Conservation (phyloP, 164 flowering plant genomes). For the Vitis labrusca region DNA sequence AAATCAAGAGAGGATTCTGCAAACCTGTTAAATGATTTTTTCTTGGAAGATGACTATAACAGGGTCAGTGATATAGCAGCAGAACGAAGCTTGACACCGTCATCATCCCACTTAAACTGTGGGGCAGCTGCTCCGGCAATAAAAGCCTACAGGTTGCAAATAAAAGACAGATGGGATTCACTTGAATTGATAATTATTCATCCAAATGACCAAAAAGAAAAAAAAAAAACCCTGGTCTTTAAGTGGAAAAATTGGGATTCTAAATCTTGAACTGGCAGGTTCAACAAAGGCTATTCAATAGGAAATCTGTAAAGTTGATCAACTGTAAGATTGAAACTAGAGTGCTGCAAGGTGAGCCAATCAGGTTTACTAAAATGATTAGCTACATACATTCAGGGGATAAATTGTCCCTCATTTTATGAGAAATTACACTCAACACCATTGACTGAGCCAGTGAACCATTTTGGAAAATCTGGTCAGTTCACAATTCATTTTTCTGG, state of each 20-base stretch:
- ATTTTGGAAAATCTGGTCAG: too few species aligned
- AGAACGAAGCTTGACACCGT: conserved; percentile 87
- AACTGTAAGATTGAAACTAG: too few species aligned
- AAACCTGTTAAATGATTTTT: conserved; percentile 9
- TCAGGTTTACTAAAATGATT: too few species aligned
- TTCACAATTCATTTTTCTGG: too few species aligned
- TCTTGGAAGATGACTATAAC: conserved; percentile 31
- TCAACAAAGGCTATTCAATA: too few species aligned
- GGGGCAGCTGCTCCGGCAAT: conserved; percentile 93
- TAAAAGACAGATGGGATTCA: not conserved
- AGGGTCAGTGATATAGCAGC: conserved; percentile 85
- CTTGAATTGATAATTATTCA: not conserved
- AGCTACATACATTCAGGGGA: too few species aligned
- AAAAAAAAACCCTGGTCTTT: not conserved
- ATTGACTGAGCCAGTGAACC: too few species aligned
- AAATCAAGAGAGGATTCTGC: not conserved
- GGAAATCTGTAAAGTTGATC: too few species aligned
- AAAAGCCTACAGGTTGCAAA: conserved; percentile 43
- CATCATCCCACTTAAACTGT: conserved; percentile 73
- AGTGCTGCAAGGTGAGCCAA: too few species aligned
- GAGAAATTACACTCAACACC: too few species aligned
- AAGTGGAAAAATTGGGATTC: not conserved
- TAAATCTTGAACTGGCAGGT: not conserved
- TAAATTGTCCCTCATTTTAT: too few species aligned
- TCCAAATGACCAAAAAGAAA: not conserved